Evolutionary conservation across 495 filamentous ascomycete species (phyloP).

Genomic region (Talaromyces thailandensis): DNA sequence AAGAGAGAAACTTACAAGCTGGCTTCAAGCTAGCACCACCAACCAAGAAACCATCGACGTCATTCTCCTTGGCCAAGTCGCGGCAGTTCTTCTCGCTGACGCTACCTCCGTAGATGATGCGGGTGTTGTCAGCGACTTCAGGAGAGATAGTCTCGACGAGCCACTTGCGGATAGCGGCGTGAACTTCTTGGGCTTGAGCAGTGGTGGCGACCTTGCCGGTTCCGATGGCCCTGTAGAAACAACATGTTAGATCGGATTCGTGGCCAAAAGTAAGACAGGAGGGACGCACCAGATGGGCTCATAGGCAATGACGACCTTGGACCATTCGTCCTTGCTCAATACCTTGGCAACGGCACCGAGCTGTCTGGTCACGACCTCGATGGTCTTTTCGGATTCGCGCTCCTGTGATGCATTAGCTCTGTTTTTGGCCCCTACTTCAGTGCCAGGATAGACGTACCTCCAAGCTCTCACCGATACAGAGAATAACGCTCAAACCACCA

Average conservation of each 20-base stretch:
- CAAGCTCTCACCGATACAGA: constrained; percentile 92
- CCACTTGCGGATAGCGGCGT: constrained; percentile 87
- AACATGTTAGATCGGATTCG: background rate
- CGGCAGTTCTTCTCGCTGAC: constrained; percentile 98
- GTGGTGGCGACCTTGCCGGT: constrained; percentile 95
- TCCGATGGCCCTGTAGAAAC: constrained; percentile 63
- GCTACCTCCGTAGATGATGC: constrained; percentile 91
- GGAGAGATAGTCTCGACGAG: constrained; percentile 63
- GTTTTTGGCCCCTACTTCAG: background rate
- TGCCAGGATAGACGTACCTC: constrained; percentile 39
- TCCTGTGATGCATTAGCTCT: constrained; percentile 38
- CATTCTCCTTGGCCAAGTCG: constrained; percentile 79
- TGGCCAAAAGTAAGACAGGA: background rate
- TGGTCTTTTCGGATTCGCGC: constrained; percentile 77
- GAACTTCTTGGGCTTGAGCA: constrained; percentile 90
- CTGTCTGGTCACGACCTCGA: constrained; percentile 80
- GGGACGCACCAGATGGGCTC: constrained; percentile 82
- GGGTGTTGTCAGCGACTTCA: constrained; percentile 64
- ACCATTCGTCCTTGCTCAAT: constrained; percentile 66
- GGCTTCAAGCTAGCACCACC: constrained; percentile 98
- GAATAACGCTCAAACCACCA: constrained; percentile 79
- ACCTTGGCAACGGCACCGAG: constrained; percentile 59
- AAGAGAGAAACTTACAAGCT: constrained; percentile 60
- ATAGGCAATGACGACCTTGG: constrained; percentile 91
- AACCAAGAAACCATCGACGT: constrained; percentile 98